A percentile compares a stretch with the other conserved stretches of the same genome.
These are phyloP conservation scores for Elaeis oleifera DNA, from an alignment of 202 grass and related monocot genomes.

Conservation along the genomic window DNA sequence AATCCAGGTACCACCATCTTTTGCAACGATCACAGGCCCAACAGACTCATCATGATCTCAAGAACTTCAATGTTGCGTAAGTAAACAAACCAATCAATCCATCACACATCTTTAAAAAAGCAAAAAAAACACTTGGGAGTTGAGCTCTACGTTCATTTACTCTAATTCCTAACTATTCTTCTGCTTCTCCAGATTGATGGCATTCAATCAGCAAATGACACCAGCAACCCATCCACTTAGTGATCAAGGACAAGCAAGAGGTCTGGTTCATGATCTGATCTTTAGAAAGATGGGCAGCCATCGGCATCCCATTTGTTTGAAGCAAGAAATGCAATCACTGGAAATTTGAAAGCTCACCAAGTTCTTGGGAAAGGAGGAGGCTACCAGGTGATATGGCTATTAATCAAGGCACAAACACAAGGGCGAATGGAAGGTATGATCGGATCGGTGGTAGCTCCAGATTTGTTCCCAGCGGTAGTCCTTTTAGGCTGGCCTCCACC, in stretches of 20 bases:
- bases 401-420: conserved; percentile 10
- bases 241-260: conserved; percentile 37
- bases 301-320: conserved; percentile 47
- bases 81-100: too few species aligned
- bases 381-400: not conserved
- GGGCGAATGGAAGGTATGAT: conserved; percentile 20
- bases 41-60: conserved; percentile 54
- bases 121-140: too few species aligned
- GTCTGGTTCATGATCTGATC: conserved; percentile 65
- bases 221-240: conserved; percentile 22
- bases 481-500: not conserved
- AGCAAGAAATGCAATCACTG: conserved; percentile 32
- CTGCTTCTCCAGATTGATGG: not conserved
- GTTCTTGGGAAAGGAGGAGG: conserved; percentile 21
- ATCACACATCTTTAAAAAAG: too few species aligned
- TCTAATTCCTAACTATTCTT: conserved; percentile 25
- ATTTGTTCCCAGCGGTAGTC: conserved; percentile 20
- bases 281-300: conserved; percentile 53
- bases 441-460: conserved; percentile 38
- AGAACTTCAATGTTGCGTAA: conserved; percentile 50
- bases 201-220: not conserved
- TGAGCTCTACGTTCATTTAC: not conserved
- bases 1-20: conserved; percentile 29
- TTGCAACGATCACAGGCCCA: conserved; percentile 35
- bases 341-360: conserved; percentile 8